Conservation (phyloP, 495 filamentous ascomycete genomes). For the Parachaetomium inaequale region DNA sequence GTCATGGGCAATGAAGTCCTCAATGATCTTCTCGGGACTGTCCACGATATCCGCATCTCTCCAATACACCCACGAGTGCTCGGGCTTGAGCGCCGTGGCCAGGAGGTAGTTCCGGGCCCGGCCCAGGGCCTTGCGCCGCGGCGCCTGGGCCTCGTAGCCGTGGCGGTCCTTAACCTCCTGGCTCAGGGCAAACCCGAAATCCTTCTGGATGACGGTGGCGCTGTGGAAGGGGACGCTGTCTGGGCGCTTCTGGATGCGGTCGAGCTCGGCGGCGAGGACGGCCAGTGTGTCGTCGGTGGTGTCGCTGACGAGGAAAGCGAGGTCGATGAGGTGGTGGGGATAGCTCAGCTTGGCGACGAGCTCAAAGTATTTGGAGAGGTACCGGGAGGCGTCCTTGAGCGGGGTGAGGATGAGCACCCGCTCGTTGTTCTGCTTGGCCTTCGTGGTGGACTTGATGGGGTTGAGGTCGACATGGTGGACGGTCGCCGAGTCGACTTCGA, state of each 20-base stretch:
- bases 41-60: slow-evolving; percentile 95
- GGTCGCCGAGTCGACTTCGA: slow-evolving; percentile 75
- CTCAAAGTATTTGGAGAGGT: slow-evolving; percentile 87
- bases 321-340: slow-evolving; percentile 91
- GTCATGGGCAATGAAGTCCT: slow-evolving; percentile 94
- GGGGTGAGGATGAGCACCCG: slow-evolving; percentile 94
- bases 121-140: slow-evolving; percentile 85
- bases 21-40: slow-evolving; percentile 78
- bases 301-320: slow-evolving; percentile 92
- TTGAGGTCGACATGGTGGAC: slow-evolving; percentile 82
- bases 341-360: slow-evolving; percentile 86
- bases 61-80: slow-evolving; percentile 99
- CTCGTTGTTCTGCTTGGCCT: slow-evolving; percentile 75
- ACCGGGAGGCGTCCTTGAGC: slow-evolving; percentile 79
- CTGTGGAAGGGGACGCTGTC: slow-evolving; percentile 80
- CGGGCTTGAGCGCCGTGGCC: slow-evolving; percentile 75
- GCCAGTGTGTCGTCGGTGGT: slow-evolving; percentile 85
- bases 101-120: slow-evolving; percentile 90
- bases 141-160: slow-evolving; percentile 81
- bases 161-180: slow-evolving; percentile 81
- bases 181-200: slow-evolving; percentile 69
- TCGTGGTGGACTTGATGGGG: slow-evolving; percentile 71
- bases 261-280: slow-evolving; percentile 71
- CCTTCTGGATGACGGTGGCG: slow-evolving; percentile 78
- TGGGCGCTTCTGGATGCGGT: slow-evolving; percentile 78